A percentile compares a stretch with the other conserved stretches of the same genome.
Evolutionary conservation across 331 rosid genomes (phyloP).

Genomic region (Spiraea crenata): DNA sequence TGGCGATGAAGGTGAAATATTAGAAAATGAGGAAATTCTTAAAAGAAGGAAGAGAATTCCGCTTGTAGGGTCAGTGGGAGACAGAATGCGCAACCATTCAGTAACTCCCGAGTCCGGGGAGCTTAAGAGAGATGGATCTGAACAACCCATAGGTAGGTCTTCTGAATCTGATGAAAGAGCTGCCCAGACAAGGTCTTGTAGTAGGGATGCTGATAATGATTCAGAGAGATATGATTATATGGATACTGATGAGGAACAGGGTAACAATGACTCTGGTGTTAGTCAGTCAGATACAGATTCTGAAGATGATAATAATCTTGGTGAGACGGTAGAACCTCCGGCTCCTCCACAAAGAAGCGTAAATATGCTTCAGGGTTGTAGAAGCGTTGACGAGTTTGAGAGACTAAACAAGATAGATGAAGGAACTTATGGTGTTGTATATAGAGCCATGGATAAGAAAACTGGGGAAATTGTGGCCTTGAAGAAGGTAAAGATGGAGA

Average conservation of each 20-base stretch:
- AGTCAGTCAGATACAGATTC: slow-evolving; percentile 56
- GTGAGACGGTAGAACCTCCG: slow-evolving; percentile 51
- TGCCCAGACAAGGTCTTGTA: slow-evolving; percentile 43
- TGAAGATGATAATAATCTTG: slow-evolving; percentile 53
- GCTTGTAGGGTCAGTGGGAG: slow-evolving; percentile 35
- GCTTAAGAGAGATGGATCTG: slow-evolving; percentile 56
- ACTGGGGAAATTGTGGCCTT: slow-evolving; percentile 86
- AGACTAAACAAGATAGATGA: slow-evolving; percentile 93
- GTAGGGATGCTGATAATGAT: slow-evolving; percentile 56
- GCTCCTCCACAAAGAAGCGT: slow-evolving; percentile 65
- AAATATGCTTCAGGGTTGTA: slow-evolving; percentile 94
- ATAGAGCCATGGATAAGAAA: slow-evolving; percentile 88
- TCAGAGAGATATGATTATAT: slow-evolving; percentile 63
- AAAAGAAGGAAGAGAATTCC: slow-evolving; percentile 55
- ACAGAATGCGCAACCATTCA: slow-evolving; percentile 41
- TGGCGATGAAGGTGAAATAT: slow-evolving; percentile 69
- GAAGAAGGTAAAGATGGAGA: slow-evolving; percentile 99
- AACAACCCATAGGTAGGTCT: slow-evolving; percentile 46
- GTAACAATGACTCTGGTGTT: slow-evolving; percentile 40
- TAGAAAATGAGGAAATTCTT: slow-evolving; percentile 51
- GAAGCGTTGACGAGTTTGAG: slow-evolving; percentile 98
- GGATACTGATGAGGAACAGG: slow-evolving; percentile 55
- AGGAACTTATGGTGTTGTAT: slow-evolving; percentile 95
- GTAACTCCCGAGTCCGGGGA: slow-evolving; percentile 58
- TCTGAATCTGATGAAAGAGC: slow-evolving; percentile 65